Percentiles rank a stretch among this genome's conserved stretches.
phyloP scores from a whole-genome alignment of 129 eudicot genomes.

The Artemisia annua region DNA sequence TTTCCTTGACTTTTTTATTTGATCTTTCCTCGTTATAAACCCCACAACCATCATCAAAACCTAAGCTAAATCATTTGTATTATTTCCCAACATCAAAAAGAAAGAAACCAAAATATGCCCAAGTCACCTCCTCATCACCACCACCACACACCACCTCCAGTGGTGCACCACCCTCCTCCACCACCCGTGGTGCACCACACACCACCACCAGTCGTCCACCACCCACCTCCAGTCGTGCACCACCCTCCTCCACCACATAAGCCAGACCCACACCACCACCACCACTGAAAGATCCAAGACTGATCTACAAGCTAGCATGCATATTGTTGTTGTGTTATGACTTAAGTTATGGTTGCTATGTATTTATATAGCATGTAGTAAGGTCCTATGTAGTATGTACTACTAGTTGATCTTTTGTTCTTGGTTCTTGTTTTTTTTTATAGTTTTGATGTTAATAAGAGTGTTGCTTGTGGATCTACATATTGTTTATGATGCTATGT shows the following conservation, averaged over 20 bases:
- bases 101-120: constrained; percentile 14
- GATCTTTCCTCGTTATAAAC: neutral
- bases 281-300: constrained; percentile 18
- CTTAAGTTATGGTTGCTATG: constrained; percentile 13
- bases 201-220: constrained; percentile 20
- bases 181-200: constrained; percentile 20
- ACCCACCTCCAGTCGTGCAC: constrained; percentile 14
- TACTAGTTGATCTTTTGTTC: neutral
- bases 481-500: constrained; percentile 7
- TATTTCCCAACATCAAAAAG: neutral
- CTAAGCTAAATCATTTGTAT: neutral
- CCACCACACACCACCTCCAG: constrained; percentile 23
- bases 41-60: constrained; percentile 12
- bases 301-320: constrained; percentile 22
- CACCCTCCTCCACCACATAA: constrained; percentile 36
- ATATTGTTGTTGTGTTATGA: constrained; percentile 10
- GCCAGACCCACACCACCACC: constrained; percentile 19
- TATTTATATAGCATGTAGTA: constrained; percentile 29
- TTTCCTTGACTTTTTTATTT: constrained; percentile 2
- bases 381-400: neutral
- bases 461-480: constrained; percentile 25
- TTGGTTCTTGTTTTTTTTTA: constrained; percentile 3
- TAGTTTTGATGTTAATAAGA: constrained; percentile 3
- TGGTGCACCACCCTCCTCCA: constrained; percentile 29
- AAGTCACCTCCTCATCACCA: constrained; percentile 32